Conservation (phyloP, 208 protist species). For the Trypanosomatidae sp. region DNA sequence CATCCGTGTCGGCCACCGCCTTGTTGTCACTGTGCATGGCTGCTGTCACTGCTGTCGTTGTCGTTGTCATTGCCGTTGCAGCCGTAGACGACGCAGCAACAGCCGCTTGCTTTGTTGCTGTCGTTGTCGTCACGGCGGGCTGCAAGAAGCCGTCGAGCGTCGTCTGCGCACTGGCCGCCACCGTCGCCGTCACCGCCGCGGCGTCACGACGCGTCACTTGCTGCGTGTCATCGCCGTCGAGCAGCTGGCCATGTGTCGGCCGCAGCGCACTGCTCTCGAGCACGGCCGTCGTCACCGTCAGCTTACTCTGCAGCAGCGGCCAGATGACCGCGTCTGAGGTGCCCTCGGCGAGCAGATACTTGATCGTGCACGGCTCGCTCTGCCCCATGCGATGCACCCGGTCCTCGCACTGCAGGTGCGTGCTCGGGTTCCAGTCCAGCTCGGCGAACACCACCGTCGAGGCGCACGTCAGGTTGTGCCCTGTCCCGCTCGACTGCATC, state of each 20-base stretch:
- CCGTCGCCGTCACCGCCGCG: no score
- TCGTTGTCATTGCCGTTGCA: background rate
- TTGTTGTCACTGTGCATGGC: no score
- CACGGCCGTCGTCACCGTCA: constrained; percentile 67
- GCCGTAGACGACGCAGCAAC: background rate
- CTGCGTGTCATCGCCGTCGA: constrained; percentile 16
- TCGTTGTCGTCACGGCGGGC: constrained; percentile 1
- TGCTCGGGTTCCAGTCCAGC: constrained; percentile 95
- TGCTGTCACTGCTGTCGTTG: no score
- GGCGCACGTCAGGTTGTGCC: constrained; percentile 91
- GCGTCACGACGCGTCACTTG: constrained; percentile 32
- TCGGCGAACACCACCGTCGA: constrained; percentile 94
- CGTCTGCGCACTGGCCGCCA: no score
- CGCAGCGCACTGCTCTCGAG: constrained; percentile 23
- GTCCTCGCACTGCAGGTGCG: constrained; percentile 94
- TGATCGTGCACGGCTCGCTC: constrained; percentile 70
- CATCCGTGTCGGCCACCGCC: no score
- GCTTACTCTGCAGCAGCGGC: constrained; percentile 80
- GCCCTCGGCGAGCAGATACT: constrained; percentile 89
- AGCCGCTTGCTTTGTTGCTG: background rate
- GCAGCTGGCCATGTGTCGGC: constrained; percentile 9
- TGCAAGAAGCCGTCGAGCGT: constrained; percentile 43
- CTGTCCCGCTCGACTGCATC: constrained; percentile 93
- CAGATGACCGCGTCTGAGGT: constrained; percentile 86
- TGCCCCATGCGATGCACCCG: constrained; percentile 95